Evolutionary conservation across 306 rosid genomes (phyloP), one percentile per base, ranked within the genome.

Genomic region (Vigna angularis): DNA sequence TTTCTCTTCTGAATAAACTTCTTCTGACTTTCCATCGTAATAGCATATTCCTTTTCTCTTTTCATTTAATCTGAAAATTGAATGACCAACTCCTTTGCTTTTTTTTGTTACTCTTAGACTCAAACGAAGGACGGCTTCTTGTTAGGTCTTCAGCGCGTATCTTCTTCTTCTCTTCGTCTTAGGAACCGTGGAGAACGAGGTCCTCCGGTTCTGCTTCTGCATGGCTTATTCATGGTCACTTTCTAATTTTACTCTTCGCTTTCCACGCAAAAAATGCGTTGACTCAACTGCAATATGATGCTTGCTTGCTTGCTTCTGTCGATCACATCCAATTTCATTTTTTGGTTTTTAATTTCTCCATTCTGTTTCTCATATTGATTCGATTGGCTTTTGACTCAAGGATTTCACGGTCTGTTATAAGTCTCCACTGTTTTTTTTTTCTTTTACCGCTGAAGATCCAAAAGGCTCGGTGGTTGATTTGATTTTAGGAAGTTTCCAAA

Each of bases 121-220:
- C 78, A 86, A 78, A 91, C 98, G 2, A 85, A 87, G 82, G 98
- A 95, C 74, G 98, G 98, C 9, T 95, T 80, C 81, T 70, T 92
- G 70, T 59, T 95, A 87, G 97, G 87, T 78, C 89, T 95, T 77
- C 97, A 89, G 71, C 97, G 97, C 18, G 97, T 94, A 28, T 84
- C 92, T 70, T 88, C 90, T 75, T 84, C 90, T 76, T 30, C 59
- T 55, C 59, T 14, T 48, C 56, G 81, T 17, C 44, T 51, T 74
- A 75, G 77, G 18, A 26, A 78, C 61, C 62, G 75, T 48, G 83
- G 53, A 71, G 61, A 76, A 58, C 82, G 76, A 28, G 90, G 92
- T 32, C 91, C 90, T 72, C 97, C 98, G 48, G 87, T 92, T 82
- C 86, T 94, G 80, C 97, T 94, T 73, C 91, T 75, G 78, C 98